Percentiles rank a stretch among this genome's conserved stretches.
These are phyloP conservation scores for Rugonectria rugulosa DNA, from an alignment of 2,329 filamentous ascomycete species.

Conservation along the genomic window DNA sequence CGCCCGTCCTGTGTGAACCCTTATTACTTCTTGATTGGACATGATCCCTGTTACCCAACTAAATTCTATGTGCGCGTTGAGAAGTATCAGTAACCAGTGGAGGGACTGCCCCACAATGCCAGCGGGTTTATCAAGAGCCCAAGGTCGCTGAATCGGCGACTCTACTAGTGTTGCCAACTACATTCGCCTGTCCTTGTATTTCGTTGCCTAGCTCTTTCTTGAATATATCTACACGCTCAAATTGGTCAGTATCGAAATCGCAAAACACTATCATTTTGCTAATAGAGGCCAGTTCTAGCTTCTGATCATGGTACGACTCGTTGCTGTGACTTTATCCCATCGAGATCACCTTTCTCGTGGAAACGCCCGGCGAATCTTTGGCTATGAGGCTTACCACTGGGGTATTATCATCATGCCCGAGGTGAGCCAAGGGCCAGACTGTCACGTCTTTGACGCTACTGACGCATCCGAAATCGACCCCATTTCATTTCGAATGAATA, in stretches of 20 bases:
- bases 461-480: slow-evolving; percentile 41
- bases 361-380: slow-evolving; percentile 31
- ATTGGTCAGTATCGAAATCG: slow-evolving; percentile 6
- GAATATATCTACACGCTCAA: background rate
- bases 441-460: slow-evolving; percentile 40
- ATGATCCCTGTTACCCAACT: no score
- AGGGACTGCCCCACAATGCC: no score
- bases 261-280: slow-evolving; percentile 5
- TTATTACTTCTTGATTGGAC: no score
- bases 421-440: slow-evolving; percentile 20
- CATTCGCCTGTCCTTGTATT: no score
- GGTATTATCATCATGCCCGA: slow-evolving; percentile 37
- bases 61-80: no score
- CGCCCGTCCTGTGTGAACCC: no score
- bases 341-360: slow-evolving; percentile 40
- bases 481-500: slow-evolving; percentile 41
- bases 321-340: slow-evolving; percentile 39
- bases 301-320: slow-evolving; percentile 23
- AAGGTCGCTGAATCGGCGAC: no score
- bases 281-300: background rate
- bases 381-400: slow-evolving; percentile 44
- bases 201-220: no score
- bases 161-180: no score
- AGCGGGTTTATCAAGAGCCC: no score
- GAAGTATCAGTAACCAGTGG: no score